Conservation (phyloP, 371 early-diverging fungal genomes). For the Haplosporangium sp. region DNA sequence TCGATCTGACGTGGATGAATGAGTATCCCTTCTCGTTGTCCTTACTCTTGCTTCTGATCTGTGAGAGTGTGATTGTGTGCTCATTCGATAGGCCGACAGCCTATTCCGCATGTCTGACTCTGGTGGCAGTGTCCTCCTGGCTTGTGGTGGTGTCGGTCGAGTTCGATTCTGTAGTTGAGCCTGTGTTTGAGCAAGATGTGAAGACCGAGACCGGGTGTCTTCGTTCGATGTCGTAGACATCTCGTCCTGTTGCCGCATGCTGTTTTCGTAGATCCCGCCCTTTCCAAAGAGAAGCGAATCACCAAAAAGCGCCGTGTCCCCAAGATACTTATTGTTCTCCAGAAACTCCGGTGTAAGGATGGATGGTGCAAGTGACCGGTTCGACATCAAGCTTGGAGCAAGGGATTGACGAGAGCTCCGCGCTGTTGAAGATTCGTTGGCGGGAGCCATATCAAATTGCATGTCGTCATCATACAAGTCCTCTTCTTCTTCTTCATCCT, state of each 20-base stretch:
- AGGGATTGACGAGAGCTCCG: constrained; percentile 22
- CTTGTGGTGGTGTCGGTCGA: constrained; percentile 16
- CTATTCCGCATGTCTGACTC: constrained; percentile 11
- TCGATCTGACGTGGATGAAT: constrained; percentile 4
- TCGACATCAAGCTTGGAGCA: constrained; percentile 39
- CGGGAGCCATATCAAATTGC: constrained; percentile 17
- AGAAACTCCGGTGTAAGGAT: constrained; percentile 43
- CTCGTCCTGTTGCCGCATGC: constrained; percentile 12
- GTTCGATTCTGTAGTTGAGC: constrained; percentile 7
- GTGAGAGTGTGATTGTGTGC: background rate
- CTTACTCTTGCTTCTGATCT: constrained; percentile 2
- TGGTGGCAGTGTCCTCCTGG: constrained; percentile 10
- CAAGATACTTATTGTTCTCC: constrained; percentile 34
- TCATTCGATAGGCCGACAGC: background rate
- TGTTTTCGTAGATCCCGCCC: constrained; percentile 40
- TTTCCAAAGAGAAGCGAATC: constrained; percentile 51
- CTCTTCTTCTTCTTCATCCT: background rate
- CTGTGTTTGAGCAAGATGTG: constrained; percentile 1
- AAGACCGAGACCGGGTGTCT: constrained; percentile 6
- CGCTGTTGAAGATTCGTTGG: constrained; percentile 12
- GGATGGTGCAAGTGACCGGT: constrained; percentile 35
- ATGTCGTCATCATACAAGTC: constrained; percentile 37
- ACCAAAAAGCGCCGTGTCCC: constrained; percentile 45
- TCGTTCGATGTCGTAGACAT: constrained; percentile 10
- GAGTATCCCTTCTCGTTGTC: background rate